phyloP scores from a whole-genome alignment of 73 alveolate species.

The Durusdinium trenchii region DNA sequence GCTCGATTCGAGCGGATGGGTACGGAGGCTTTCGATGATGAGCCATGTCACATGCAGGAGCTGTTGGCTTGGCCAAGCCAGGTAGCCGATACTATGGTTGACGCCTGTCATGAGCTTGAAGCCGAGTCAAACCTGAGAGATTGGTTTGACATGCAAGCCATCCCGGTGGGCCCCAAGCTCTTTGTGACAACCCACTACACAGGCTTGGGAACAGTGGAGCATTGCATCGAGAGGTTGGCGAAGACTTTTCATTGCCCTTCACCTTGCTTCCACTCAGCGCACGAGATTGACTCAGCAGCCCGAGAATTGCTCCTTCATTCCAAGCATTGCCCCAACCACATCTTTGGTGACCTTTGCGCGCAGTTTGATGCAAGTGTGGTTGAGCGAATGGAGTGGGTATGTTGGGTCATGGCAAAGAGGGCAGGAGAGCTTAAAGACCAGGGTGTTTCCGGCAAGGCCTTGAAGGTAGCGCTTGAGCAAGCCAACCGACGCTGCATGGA shows the following conservation, averaged over 20 bases:
- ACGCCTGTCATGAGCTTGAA: too few species aligned
- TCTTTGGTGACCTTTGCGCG: conserved; percentile 8
- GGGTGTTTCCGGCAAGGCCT: too few species aligned
- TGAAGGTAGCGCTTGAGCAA: neutral
- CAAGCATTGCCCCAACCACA: neutral
- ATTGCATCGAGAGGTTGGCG: neutral
- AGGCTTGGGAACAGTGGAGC: conserved; percentile 48
- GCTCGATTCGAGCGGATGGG: too few species aligned
- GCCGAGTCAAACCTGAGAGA: neutral
- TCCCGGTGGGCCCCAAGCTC: too few species aligned
- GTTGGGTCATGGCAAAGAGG: neutral
- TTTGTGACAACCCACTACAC: neutral
- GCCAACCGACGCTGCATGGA: neutral
- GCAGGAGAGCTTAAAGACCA: neutral
- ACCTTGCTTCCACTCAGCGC: neutral
- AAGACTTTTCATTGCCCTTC: neutral
- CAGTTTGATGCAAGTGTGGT: neutral
- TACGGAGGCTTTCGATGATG: neutral
- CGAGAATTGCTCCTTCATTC: neutral
- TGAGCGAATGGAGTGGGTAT: neutral
- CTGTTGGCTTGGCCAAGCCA: neutral
- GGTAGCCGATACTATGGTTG: neutral
- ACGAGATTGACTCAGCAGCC: neutral
- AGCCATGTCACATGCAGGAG: neutral
- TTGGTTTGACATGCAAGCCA: too few species aligned